These are phyloP conservation scores for Oligophagozyma castellii DNA, from an alignment of 1,139 yeast genomes.

Conservation along the genomic window DNA sequence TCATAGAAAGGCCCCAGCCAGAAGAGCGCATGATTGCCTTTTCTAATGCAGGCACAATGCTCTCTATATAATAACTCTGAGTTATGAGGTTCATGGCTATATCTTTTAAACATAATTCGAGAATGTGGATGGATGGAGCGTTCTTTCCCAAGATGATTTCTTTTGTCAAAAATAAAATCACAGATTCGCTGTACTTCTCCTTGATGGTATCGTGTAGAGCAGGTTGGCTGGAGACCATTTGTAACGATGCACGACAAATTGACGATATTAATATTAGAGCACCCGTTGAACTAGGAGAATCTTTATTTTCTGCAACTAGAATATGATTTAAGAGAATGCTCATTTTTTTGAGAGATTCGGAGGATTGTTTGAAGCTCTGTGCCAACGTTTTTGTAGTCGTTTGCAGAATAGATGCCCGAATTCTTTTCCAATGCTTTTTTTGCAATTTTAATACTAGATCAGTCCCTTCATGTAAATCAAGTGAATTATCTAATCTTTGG, in stretches of 20 bases:
- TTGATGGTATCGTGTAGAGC: constrained; percentile 24
- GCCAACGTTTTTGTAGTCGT: constrained; percentile 25
- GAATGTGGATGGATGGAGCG: constrained; percentile 26
- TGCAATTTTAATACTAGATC: constrained; percentile 14
- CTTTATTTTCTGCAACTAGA: too few species aligned
- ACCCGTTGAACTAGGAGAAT: too few species aligned
- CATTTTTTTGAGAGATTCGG: too few species aligned
- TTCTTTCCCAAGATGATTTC: constrained; percentile 35
- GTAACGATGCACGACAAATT: constrained; percentile 28
- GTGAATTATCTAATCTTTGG: constrained; percentile 11
- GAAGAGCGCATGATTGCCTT: constrained; percentile 75
- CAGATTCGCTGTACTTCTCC: constrained; percentile 12
- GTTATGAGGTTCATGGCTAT: constrained; percentile 34
- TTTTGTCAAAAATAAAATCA: constrained; percentile 25
- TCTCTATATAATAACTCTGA: constrained; percentile 29
- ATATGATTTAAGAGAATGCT: too few species aligned
- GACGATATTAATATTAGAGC: constrained; percentile 29
- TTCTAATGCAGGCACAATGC: constrained; percentile 50
- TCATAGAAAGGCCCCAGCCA: constrained; percentile 45
- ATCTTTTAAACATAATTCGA: constrained; percentile 14
- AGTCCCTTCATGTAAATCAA: constrained; percentile 15
- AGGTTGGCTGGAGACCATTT: constrained; percentile 32
- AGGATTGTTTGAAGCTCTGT: constrained; percentile 9
- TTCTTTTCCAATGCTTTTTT: constrained; percentile 35
- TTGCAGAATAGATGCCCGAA: constrained; percentile 31